These are phyloP conservation scores for Biscutella auriculata DNA, from an alignment of 441 rosid genomes.

Conservation along the genomic window DNA sequence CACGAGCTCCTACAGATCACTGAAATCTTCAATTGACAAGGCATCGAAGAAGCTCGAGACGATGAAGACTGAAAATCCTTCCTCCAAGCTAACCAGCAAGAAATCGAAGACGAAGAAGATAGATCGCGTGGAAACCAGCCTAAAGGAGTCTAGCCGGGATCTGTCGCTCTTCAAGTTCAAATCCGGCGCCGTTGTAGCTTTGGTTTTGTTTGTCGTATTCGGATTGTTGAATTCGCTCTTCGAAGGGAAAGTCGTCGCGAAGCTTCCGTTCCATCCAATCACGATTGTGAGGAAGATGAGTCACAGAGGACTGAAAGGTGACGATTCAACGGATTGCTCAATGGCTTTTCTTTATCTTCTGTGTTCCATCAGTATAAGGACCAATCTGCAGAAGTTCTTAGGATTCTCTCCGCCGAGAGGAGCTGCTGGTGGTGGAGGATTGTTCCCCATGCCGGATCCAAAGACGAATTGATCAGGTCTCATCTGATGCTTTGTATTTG, in stretches of 20 bases:
- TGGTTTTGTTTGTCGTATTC: constrained; percentile 43
- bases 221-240: constrained; percentile 69
- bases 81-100: constrained; percentile 32
- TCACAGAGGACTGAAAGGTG: constrained; percentile 68
- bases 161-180: constrained; percentile 85
- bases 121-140: constrained; percentile 67
- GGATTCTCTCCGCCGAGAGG: constrained; percentile 87
- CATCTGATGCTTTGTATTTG: background rate
- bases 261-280: constrained; percentile 73
- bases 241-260: constrained; percentile 83
- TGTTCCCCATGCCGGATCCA: constrained; percentile 85
- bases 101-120: constrained; percentile 79
- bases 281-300: constrained; percentile 82
- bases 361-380: constrained; percentile 79
- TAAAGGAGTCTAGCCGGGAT: constrained; percentile 73
- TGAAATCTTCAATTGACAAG: constrained; percentile 75
- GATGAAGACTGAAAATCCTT: constrained; percentile 58
- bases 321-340: constrained; percentile 75
- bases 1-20: constrained; percentile 50
- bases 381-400: constrained; percentile 83
- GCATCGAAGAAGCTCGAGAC: constrained; percentile 84
- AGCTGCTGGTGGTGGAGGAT: constrained; percentile 38
- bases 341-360: constrained; percentile 79
- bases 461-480: constrained; percentile 48
- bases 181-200: constrained; percentile 81